phyloP scores from a whole-genome alignment of 164 flowering plant genomes.

The Tinospora cordifolia region DNA sequence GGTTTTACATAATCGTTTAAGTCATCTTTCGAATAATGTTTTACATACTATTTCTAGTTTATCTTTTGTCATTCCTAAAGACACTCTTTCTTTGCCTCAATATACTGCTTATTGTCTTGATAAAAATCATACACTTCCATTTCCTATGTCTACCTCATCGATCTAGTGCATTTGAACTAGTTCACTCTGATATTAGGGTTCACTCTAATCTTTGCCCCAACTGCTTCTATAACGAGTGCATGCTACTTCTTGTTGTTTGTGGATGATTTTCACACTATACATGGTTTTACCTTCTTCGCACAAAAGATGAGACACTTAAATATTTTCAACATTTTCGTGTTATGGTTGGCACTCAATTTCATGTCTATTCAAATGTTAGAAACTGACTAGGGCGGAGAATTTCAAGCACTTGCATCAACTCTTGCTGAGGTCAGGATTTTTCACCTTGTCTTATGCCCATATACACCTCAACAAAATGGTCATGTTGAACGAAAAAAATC shows the following conservation, averaged over 20 bases:
- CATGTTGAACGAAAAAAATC: not conserved
- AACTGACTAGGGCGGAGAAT: not conserved
- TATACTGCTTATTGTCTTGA: not conserved
- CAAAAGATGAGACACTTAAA: no score
- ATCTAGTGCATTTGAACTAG: not conserved
- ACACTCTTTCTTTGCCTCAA: no score
- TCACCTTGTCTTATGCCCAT: not conserved
- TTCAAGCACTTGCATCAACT: not conserved
- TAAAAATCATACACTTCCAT: not conserved
- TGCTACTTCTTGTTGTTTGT: not conserved
- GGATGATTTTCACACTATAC: no score
- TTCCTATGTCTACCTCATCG: not conserved
- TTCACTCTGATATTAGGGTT: not conserved
- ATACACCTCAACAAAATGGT: not conserved
- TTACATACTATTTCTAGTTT: no score
- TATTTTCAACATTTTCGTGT: not conserved
- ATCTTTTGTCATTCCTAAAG: no score
- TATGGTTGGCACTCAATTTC: not conserved
- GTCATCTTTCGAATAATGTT: no score
- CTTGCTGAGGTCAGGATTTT: not conserved
- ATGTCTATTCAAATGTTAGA: not conserved
- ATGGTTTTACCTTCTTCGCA: no score
- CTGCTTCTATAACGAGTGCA: not conserved
- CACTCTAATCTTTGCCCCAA: not conserved
- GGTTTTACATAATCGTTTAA: no score